Percentiles rank a stretch among this genome's conserved stretches.
Conservation (phyloP, 1,284 basidiomycete genomes). For the Puccinia horiana region DNA sequence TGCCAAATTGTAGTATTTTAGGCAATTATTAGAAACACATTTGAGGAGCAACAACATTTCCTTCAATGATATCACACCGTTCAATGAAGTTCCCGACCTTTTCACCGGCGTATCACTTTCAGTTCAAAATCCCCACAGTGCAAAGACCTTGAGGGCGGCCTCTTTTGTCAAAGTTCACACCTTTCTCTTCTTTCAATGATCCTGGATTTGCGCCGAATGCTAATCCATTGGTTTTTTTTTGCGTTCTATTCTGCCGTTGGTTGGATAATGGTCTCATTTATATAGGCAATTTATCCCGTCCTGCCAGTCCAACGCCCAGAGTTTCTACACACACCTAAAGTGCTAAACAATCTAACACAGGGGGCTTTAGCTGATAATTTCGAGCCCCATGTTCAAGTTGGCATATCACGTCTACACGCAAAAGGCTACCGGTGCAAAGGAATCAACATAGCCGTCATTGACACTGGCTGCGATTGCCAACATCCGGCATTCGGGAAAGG, state of each 20-base stretch:
- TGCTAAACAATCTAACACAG: background rate
- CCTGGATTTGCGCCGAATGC: background rate
- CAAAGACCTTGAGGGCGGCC: background rate
- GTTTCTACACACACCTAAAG: constrained; percentile 14
- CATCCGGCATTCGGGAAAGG: constrained; percentile 67
- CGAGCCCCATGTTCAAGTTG: constrained; percentile 48
- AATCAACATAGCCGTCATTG: constrained; percentile 64
- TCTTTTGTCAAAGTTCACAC: constrained; percentile 25
- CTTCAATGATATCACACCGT: constrained; percentile 8
- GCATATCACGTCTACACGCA: constrained; percentile 60
- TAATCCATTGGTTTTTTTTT: background rate
- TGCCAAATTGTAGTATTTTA: background rate
- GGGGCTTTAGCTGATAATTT: constrained; percentile 15
- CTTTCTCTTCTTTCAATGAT: background rate
- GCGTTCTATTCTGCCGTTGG: background rate
- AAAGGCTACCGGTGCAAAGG: constrained; percentile 64
- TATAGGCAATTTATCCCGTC: constrained; percentile 39
- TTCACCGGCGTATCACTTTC: constrained; percentile 30
- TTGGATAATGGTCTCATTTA: background rate
- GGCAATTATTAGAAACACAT: constrained; percentile 3
- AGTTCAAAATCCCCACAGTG: background rate
- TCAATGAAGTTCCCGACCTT: background rate
- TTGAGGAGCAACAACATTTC: background rate
- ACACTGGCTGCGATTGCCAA: constrained; percentile 65
- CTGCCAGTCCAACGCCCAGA: constrained; percentile 20